These are phyloP conservation scores for Sphenostylis stenocarpa DNA, from an alignment of 306 rosid species.

Conservation along the genomic window DNA sequence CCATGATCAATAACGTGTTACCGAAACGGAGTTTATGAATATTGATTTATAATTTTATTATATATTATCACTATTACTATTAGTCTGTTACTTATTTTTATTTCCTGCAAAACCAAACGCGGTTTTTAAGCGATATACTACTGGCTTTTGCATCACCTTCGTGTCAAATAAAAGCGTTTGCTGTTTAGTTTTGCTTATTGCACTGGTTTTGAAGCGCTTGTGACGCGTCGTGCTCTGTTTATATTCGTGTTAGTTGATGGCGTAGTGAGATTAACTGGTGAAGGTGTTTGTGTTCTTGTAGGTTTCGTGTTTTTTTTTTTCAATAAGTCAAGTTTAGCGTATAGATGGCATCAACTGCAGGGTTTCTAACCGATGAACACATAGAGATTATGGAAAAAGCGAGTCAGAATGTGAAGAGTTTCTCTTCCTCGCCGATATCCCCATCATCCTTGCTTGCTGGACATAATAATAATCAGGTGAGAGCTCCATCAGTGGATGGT, in stretches of 20 bases:
- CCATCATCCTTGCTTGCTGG: constrained; percentile 66
- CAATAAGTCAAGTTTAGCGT: neutral
- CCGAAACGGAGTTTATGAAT: too few relatives aligned
- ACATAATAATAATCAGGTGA: constrained; percentile 40
- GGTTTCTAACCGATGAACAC: constrained; percentile 79
- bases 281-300: neutral
- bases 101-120: too few relatives aligned
- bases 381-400: constrained; percentile 64
- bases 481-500: constrained; percentile 63
- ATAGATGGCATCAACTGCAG: constrained; percentile 74
- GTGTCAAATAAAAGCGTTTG: too few relatives aligned
- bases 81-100: too few relatives aligned
- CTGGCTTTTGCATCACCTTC: too few relatives aligned
- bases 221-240: neutral
- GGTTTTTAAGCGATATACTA: too few relatives aligned
- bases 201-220: neutral
- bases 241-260: neutral
- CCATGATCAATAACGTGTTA: too few relatives aligned
- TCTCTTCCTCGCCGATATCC: constrained; percentile 81
- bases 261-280: neutral
- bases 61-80: too few relatives aligned
- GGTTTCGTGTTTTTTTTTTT: neutral
- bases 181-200: neutral
- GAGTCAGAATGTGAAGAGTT: constrained; percentile 57
- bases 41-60: too few relatives aligned